phyloP scores from a whole-genome alignment of 768 basidiomycete species.

The Mycena galericulata region DNA sequence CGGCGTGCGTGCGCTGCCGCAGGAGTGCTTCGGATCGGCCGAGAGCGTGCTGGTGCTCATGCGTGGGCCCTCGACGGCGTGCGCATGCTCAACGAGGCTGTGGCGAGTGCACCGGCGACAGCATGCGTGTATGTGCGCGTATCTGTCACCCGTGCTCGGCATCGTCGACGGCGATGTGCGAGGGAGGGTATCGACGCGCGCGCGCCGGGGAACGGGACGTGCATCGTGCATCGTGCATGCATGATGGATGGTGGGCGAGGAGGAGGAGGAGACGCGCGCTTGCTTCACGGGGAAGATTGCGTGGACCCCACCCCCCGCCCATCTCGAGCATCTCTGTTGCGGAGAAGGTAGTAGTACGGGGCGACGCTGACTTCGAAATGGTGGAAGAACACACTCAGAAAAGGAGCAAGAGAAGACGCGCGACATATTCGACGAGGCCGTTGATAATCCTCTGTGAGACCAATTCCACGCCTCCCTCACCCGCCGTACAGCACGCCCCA shows the following conservation, averaged over 20 bases:
- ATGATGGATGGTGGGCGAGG: constrained; percentile 49
- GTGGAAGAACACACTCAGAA: constrained; percentile 4
- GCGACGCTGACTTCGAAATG: constrained; percentile 23
- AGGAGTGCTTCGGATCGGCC: constrained; percentile 47
- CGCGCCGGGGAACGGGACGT: constrained; percentile 55
- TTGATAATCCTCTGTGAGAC: neutral
- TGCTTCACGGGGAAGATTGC: constrained; percentile 54
- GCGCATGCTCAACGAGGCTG: constrained; percentile 34
- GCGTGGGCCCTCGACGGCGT: constrained; percentile 34
- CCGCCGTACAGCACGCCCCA: constrained; percentile 30
- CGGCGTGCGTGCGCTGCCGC: constrained; percentile 48
- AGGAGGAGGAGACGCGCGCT: too few species aligned
- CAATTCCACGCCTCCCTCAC: constrained; percentile 9
- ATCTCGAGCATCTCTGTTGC: constrained; percentile 52
- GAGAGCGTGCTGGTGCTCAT: constrained; percentile 54
- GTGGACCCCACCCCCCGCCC: constrained; percentile 48
- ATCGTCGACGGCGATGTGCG: constrained; percentile 57
- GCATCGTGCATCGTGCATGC: too few species aligned
- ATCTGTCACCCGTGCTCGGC: constrained; percentile 60
- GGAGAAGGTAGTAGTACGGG: neutral
- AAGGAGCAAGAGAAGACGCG: constrained; percentile 2
- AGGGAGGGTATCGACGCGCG: constrained; percentile 56
- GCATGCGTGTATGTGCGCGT: constrained; percentile 52
- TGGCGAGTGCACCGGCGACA: constrained; percentile 35
- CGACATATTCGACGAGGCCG: constrained; percentile 27